phyloP scores from a whole-genome alignment of 805 yeast species.

The Wickerhamomyces sydowiorum region DNA sequence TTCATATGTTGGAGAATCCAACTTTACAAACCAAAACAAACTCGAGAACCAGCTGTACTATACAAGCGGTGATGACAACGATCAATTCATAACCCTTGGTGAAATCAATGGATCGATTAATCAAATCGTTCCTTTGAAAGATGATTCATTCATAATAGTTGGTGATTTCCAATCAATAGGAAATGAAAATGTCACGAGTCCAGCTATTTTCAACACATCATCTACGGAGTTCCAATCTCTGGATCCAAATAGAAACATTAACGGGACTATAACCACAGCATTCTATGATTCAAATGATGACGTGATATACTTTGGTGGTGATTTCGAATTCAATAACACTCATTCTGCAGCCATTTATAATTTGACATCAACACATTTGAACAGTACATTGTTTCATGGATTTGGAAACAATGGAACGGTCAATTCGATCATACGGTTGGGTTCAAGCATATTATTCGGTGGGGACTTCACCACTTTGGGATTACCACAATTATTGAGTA shows the following conservation, averaged over 20 bases:
- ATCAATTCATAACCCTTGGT: conserved; percentile 15
- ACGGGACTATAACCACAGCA: conserved; percentile 38
- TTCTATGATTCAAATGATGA: conserved; percentile 41
- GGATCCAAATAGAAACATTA: conserved; percentile 16
- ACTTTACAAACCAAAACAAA: conserved; percentile 21
- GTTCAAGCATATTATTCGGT: conserved; percentile 63
- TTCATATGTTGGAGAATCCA: conserved; percentile 29
- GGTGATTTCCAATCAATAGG: conserved; percentile 21
- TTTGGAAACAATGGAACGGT: conserved; percentile 57
- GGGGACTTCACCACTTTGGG: conserved; percentile 58
- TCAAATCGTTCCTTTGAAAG: conserved; percentile 24
- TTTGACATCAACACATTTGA: conserved; percentile 32
- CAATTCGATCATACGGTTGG: conserved; percentile 53
- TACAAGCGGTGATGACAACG: conserved; percentile 9
- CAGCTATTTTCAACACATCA: conserved; percentile 28
- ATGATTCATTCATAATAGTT: conserved; percentile 27
- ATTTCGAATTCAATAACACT: conserved; percentile 47
- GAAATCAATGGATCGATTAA: conserved; percentile 12
- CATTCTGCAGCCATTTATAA: conserved; percentile 65
- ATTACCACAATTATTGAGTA: conserved; percentile 18
- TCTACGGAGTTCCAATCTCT: conserved; percentile 20
- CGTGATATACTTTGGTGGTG: conserved; percentile 76
- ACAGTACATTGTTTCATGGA: conserved; percentile 66
- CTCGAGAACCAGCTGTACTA: conserved; percentile 15
- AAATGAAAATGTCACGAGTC: conserved; percentile 21